These are phyloP conservation scores for Populus pruinosa DNA, from an alignment of 345 rosid genomes.

Conservation along the genomic window DNA sequence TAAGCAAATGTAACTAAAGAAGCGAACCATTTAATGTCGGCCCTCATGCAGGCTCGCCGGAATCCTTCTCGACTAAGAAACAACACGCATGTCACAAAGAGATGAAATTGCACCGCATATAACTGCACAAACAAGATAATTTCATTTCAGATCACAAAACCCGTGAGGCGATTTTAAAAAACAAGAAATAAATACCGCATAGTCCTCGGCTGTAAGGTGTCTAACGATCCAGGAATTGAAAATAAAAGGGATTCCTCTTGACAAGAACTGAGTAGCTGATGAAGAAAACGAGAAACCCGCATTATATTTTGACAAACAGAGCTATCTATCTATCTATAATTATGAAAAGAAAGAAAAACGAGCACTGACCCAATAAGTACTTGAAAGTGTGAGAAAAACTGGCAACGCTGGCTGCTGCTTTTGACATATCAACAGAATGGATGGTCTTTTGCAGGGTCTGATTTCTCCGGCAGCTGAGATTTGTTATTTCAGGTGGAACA, in stretches of 20 bases:
- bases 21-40: conserved; percentile 57
- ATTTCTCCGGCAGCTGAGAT: no score
- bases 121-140: conserved; percentile 43
- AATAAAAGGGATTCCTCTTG: conserved; percentile 83
- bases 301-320: neutral
- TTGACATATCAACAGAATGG: conserved; percentile 10
- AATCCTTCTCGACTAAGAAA: conserved; percentile 96
- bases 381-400: conserved; percentile 30
- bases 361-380: conserved; percentile 22
- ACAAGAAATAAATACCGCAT: conserved; percentile 52
- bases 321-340: neutral
- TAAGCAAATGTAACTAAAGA: neutral
- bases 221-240: conserved; percentile 89
- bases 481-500: no score
- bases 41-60: conserved; percentile 86
- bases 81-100: conserved; percentile 79
- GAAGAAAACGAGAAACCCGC: neutral
- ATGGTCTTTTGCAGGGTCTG: no score
- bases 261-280: conserved; percentile 72
- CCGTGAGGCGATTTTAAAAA: neutral
- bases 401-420: conserved; percentile 15
- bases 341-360: neutral
- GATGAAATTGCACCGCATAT: conserved; percentile 85
- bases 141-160: neutral
- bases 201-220: conserved; percentile 66